These are phyloP conservation scores for Asterionellopsis glacialis DNA, from an alignment of 108 stramenopile species.

Conservation along the genomic window DNA sequence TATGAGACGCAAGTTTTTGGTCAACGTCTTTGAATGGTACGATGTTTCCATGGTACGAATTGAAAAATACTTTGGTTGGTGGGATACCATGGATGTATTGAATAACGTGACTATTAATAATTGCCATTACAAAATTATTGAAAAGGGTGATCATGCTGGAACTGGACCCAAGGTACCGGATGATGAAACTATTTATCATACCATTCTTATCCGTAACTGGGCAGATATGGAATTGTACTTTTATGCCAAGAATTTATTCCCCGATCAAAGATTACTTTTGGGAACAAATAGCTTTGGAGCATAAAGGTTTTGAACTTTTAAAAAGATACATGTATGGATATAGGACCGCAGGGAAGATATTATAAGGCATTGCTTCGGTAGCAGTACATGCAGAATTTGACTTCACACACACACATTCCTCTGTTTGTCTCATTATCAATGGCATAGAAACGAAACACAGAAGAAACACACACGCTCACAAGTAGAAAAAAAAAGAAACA, in stretches of 20 bases:
- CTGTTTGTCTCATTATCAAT: no score
- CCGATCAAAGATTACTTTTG: conserved; percentile 16
- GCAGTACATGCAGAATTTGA: no score
- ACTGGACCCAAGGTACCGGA: conserved; percentile 3
- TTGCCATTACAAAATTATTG: conserved; percentile 10
- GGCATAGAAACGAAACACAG: no score
- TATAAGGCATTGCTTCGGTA: no score
- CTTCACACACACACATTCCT: no score
- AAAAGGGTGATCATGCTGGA: background rate
- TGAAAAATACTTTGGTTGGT: conserved; percentile 41
- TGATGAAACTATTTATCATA: background rate
- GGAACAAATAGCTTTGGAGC: no score
- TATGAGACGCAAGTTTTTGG: conserved; percentile 35
- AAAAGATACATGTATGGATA: no score
- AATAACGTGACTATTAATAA: conserved; percentile 11
- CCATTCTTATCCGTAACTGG: conserved; percentile 16
- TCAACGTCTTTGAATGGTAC: conserved; percentile 27
- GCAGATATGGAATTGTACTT: conserved; percentile 27
- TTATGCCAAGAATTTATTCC: conserved; percentile 26
- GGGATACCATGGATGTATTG: conserved; percentile 1
- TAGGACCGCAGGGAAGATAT: no score
- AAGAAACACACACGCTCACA: no score
- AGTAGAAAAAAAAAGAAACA: no score
- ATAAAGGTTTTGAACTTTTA: no score
- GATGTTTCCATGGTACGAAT: conserved; percentile 27